phyloP scores from a whole-genome alignment of 768 basidiomycete genomes.

The Gloeostereum incarnatum region DNA sequence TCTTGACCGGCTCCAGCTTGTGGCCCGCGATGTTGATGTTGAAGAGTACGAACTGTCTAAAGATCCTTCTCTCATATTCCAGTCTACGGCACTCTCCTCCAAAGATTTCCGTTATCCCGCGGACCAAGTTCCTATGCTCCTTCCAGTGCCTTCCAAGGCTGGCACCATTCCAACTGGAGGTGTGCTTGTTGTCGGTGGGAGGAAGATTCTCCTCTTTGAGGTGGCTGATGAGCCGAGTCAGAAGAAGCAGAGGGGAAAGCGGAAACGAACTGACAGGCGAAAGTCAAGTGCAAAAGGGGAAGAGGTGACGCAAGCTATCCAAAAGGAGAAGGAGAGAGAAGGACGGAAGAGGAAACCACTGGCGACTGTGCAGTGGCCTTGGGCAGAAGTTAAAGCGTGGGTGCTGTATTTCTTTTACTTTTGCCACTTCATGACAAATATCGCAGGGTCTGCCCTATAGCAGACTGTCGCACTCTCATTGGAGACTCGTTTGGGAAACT shows the following conservation, averaged over 20 bases:
- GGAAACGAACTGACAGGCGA: constrained; percentile 39
- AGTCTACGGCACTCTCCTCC: constrained; percentile 41
- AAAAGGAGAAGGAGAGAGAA: constrained; percentile 51
- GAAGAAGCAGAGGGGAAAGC: constrained; percentile 46
- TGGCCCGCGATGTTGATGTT: constrained; percentile 45
- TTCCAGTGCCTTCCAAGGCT: constrained; percentile 24
- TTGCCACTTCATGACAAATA: too few species aligned
- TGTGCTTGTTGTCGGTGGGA: constrained; percentile 61
- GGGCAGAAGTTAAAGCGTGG: constrained; percentile 64
- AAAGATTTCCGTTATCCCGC: constrained; percentile 35
- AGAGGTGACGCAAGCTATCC: constrained; percentile 35
- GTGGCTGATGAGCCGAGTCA: constrained; percentile 35
- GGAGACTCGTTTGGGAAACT: constrained; percentile 68
- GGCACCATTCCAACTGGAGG: constrained; percentile 41
- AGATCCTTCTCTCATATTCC: constrained; percentile 36
- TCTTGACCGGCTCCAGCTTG: constrained; percentile 50
- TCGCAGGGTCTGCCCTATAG: constrained; percentile 19
- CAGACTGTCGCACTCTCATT: constrained; percentile 48
- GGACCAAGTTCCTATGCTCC: constrained; percentile 28
- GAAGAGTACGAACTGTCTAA: constrained; percentile 41
- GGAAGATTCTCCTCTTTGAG: constrained; percentile 54
- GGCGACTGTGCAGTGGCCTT: constrained; percentile 63
- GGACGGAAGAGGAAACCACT: constrained; percentile 43
- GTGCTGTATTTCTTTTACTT: constrained; percentile 12
- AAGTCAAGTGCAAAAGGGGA: constrained; percentile 34